phyloP scores from a whole-genome alignment of 2,329 filamentous ascomycete genomes.

The Fusarium sp. region DNA sequence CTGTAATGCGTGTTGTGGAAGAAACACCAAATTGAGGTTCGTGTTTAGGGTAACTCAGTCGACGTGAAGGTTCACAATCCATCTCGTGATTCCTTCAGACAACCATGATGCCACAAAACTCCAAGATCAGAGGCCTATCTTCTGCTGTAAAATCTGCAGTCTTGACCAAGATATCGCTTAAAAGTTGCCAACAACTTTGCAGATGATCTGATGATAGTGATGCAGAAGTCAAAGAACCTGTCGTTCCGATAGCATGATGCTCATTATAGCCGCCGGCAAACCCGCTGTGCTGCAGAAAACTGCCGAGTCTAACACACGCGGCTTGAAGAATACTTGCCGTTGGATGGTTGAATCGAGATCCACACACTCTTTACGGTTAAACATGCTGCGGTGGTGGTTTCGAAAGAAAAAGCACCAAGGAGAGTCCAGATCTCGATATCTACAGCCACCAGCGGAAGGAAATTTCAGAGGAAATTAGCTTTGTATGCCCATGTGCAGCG shows the following conservation, averaged over 20 bases:
- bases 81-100: background rate
- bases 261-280: conserved; percentile 17
- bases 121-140: conserved; percentile 1
- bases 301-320: background rate
- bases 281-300: background rate
- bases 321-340: background rate
- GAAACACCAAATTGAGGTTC: background rate
- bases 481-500: background rate
- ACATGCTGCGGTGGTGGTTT: conserved; percentile 2
- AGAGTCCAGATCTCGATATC: background rate
- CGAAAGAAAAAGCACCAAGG: background rate
- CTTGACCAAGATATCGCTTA: background rate
- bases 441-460: background rate
- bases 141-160: background rate
- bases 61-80: background rate
- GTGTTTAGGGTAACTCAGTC: conserved; percentile 1
- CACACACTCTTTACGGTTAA: conserved; percentile 1
- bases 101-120: background rate
- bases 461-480: background rate
- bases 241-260: conserved; percentile 12
- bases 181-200: background rate
- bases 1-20: background rate
- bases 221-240: background rate
- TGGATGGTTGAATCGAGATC: background rate
- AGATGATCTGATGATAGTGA: conserved; percentile 32